These are phyloP conservation scores for Diutina mesorugosa DNA, from an alignment of 1,139 yeast species.

Conservation along the genomic window DNA sequence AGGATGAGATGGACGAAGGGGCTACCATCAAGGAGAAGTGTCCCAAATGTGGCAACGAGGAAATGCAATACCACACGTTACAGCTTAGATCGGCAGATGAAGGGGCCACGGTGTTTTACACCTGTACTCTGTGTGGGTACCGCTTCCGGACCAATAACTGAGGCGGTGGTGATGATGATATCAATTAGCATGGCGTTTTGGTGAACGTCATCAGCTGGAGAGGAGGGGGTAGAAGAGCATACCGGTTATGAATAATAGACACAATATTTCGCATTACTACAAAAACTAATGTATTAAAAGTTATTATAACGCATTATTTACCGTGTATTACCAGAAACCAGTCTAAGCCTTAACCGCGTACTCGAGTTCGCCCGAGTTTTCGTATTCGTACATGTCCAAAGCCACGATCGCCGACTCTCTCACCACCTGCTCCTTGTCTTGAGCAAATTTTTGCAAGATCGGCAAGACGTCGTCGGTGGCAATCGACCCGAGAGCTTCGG, in stretches of 20 bases:
- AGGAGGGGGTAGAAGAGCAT: slow-evolving; percentile 3
- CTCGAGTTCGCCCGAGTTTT: slow-evolving; percentile 75
- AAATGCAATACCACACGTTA: slow-evolving; percentile 93
- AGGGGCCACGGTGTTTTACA: slow-evolving; percentile 93
- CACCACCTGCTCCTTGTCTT: slow-evolving; percentile 80
- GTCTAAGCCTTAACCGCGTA: slow-evolving; percentile 33
- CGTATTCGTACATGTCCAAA: slow-evolving; percentile 94
- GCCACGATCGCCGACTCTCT: slow-evolving; percentile 96
- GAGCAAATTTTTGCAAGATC: slow-evolving; percentile 62
- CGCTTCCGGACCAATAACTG: slow-evolving; percentile 86
- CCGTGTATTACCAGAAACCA: slow-evolving; percentile 3
- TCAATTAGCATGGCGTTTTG: background rate
- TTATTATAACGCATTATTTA: slow-evolving; percentile 1
- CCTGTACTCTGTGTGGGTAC: slow-evolving; percentile 88
- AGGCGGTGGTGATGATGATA: background rate
- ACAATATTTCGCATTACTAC: background rate
- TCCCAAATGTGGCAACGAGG: slow-evolving; percentile 95
- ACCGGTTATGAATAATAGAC: slow-evolving; percentile 4
- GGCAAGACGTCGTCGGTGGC: slow-evolving; percentile 96
- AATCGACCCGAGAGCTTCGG: slow-evolving; percentile 94
- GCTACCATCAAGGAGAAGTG: slow-evolving; percentile 95
- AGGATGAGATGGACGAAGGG: slow-evolving; percentile 79
- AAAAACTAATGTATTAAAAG: too few species aligned
- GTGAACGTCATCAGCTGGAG: background rate
- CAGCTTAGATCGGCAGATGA: slow-evolving; percentile 98